A percentile compares a stretch with the other conserved stretches of the same genome.
Conservation (phyloP, 306 rosid species). For the Prunus persica region Prunus_persica_NCBIv2 NC_034011.1:1315001-1315500, state of each 20-base stretch:
- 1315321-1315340: not conserved
- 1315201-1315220: not conserved
- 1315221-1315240: not conserved
- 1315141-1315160: constrained; percentile 88
- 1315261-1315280: not conserved
- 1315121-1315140: constrained; percentile 97
- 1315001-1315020: constrained; percentile 8
- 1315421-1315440: not conserved
- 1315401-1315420: not conserved
- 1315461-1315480: not conserved
- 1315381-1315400: constrained; percentile 5
- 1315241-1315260: not conserved
- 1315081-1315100: constrained; percentile 85
- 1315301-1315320: not conserved
- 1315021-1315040: constrained; percentile 7
- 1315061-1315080: constrained; percentile 98
- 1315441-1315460: not conserved
- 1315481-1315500: not conserved
- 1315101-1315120: constrained; percentile 93
- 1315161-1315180: constrained; percentile 38
- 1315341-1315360: constrained; percentile 1
- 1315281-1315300: not conserved
- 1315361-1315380: constrained; percentile 11
- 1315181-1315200: not conserved
- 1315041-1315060: not conserved